Base-by-base conservation (phyloP, 306 rosid genomes). In the Mucuna pruriens region DNA sequence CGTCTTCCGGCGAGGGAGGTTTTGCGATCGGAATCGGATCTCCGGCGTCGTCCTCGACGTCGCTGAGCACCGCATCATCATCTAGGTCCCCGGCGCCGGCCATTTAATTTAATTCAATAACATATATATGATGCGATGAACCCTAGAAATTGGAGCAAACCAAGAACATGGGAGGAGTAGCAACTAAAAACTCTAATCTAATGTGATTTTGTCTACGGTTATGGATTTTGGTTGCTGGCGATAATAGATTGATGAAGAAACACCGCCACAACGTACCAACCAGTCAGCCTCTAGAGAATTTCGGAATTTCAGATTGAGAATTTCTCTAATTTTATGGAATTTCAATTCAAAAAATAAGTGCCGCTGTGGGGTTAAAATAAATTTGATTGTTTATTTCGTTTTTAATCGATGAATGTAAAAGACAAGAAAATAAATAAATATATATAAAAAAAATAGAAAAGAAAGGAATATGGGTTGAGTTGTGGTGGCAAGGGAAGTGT, bases 11-110 rank as follows among this genome's bases (percentile, higher is more conserved):
- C 9, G 87, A 65, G 13, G 93, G 61, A 71, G 78, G 46, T 38
- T 77, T 80, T 0, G 40, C 39, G 34, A 85, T 80, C 75, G 94
- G 89, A 76, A 39, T 85, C 15, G 94, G 86, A 68, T 92, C 96
- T 15, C 88, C 97, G 22, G 85, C 92, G 71, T 95, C 93, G 75
- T 95, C 99, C 70, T 85, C 88, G 51, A 95, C 97, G 69, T 95
- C 99, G 80, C 99, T 95, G 77, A 95, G 96, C 54, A 95, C 93
- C 60, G 93, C 93, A 81, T 95, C 97, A 55, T 82, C 83, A 78
- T 93, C 99, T 3, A 85, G 86, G 63, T 87, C 89, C 60, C 88
- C 91, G 64, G 79, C 65, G 82, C 86, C 89, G 72, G 98, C 86
- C 99, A 95, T 95, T 78, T 48, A 71, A 80, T 65, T 73, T 26